Evolutionary conservation across 1,284 basidiomycete genomes (phyloP).

Genomic region (Xerocomus subilludens): DNA sequence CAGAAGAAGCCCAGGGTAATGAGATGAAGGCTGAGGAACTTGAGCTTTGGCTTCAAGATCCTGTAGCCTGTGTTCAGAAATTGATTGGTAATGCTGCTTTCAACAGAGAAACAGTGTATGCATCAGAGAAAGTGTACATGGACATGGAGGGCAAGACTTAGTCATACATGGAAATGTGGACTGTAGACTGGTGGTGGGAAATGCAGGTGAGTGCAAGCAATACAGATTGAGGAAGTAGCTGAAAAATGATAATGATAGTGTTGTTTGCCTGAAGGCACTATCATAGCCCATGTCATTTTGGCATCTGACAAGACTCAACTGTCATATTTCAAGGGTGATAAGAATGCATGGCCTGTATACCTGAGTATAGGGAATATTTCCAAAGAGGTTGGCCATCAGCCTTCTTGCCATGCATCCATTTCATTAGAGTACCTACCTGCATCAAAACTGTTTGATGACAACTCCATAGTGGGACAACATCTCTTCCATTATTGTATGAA

Average conservation of each 20-base stretch:
- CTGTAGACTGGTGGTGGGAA: conserved; percentile 32
- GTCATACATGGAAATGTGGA: conserved; percentile 28
- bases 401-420: conserved; percentile 13
- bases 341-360: conserved; percentile 44
- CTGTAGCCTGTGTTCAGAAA: conserved; percentile 51
- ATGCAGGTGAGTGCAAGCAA: conserved; percentile 27
- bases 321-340: conserved; percentile 37
- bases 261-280: conserved; percentile 8
- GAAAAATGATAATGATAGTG: neutral
- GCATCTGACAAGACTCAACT: conserved; percentile 33
- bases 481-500: conserved; percentile 49
- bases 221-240: neutral
- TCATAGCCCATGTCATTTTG: conserved; percentile 30
- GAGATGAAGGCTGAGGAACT: conserved; percentile 29
- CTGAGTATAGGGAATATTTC: conserved; percentile 38
- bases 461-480: conserved; percentile 12
- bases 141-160: neutral
- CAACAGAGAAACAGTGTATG: conserved; percentile 39
- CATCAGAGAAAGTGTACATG: conserved; percentile 35
- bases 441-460: conserved; percentile 30
- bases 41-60: conserved; percentile 51
- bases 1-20: neutral
- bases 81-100: conserved; percentile 52
- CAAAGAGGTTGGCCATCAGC: conserved; percentile 29
- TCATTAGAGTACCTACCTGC: conserved; percentile 44